Percentiles rank a stretch among this genome's conserved stretches.
These are phyloP conservation scores for Aquilaria malaccensis DNA, from an alignment of 345 rosid species.

Conservation along the genomic window DNA sequence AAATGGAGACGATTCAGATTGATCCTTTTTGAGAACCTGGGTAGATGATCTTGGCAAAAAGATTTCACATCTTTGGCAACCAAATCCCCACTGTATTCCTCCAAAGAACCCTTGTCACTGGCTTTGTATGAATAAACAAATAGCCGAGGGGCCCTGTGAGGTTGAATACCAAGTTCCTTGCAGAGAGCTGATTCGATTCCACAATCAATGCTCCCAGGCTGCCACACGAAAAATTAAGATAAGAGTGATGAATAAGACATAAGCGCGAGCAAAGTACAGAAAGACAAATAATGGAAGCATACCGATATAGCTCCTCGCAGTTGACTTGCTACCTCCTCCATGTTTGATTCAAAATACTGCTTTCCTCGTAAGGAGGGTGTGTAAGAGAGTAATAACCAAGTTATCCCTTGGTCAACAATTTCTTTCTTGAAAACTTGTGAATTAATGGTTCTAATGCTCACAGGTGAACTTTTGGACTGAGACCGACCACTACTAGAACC, in stretches of 20 bases:
- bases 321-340: conserved; percentile 54
- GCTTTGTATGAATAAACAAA: conserved; percentile 57
- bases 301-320: conserved; percentile 88
- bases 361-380: conserved; percentile 42
- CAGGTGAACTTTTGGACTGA: conserved; percentile 34
- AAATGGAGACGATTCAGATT: conserved; percentile 37
- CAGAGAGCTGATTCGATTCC: conserved; percentile 66
- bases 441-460: conserved; percentile 36
- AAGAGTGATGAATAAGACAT: neutral
- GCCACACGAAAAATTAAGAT: conserved; percentile 7
- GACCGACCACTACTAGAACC: conserved; percentile 47
- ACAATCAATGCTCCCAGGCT: conserved; percentile 83
- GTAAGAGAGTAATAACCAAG: conserved; percentile 75
- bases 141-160: conserved; percentile 49
- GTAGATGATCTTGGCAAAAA: conserved; percentile 77
- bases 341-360: conserved; percentile 44
- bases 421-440: conserved; percentile 59
- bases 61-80: conserved; percentile 42
- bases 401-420: conserved; percentile 64
- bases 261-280: neutral
- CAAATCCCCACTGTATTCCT: conserved; percentile 68
- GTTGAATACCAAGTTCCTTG: conserved; percentile 50
- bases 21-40: conserved; percentile 59
- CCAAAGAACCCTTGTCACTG: conserved; percentile 48
- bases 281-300: conserved; percentile 2